A percentile compares a stretch with the other conserved stretches of the same genome.
These are phyloP conservation scores for Raddia distichophylla DNA, from an alignment of 176 grass and related monocot species.

Conservation along the genomic window DNA sequence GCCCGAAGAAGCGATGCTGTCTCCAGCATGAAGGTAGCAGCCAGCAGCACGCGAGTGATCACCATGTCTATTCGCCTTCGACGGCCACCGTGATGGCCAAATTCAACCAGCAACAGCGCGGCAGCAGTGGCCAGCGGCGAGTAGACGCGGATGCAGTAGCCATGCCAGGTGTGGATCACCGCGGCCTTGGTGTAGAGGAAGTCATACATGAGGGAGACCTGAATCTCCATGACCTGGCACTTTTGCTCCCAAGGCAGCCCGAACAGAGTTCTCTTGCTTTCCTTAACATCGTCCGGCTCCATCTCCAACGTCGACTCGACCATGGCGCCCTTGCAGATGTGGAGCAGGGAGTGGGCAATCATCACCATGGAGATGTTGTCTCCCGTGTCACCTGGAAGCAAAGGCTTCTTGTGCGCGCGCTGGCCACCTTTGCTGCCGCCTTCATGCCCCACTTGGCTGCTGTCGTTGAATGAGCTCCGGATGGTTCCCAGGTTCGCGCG, in stretches of 20 bases:
- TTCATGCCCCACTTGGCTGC: rapidly evolving
- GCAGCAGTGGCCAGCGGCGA: not conserved
- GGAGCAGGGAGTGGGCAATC: slow-evolving; percentile 2
- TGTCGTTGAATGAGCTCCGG: no score
- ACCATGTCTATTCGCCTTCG: slow-evolving; percentile 26
- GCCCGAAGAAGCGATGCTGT: slow-evolving; percentile 17
- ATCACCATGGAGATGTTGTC: no score
- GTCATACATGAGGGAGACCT: slow-evolving; percentile 49
- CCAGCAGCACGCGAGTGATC: slow-evolving; percentile 45
- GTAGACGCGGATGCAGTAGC: slow-evolving; percentile 31
- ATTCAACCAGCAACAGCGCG: not conserved
- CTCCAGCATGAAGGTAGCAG: slow-evolving; percentile 38
- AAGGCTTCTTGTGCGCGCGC: no score
- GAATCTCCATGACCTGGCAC: slow-evolving; percentile 7
- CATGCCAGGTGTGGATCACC: slow-evolving; percentile 31
- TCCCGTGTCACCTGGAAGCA: no score
- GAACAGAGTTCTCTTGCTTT: not conserved
- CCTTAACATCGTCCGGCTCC: not conserved
- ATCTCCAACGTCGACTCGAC: not conserved
- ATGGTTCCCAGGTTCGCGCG: no score
- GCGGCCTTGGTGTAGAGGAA: slow-evolving; percentile 61
- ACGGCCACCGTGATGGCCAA: not conserved
- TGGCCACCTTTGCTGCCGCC: not conserved
- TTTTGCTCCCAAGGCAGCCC: no score
- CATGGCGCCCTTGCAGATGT: not conserved